A percentile compares a stretch with the other conserved stretches of the same genome.
Evolutionary conservation across 352 stramenopile species (phyloP).

Genomic region (Phytophthora uliginosa): DNA sequence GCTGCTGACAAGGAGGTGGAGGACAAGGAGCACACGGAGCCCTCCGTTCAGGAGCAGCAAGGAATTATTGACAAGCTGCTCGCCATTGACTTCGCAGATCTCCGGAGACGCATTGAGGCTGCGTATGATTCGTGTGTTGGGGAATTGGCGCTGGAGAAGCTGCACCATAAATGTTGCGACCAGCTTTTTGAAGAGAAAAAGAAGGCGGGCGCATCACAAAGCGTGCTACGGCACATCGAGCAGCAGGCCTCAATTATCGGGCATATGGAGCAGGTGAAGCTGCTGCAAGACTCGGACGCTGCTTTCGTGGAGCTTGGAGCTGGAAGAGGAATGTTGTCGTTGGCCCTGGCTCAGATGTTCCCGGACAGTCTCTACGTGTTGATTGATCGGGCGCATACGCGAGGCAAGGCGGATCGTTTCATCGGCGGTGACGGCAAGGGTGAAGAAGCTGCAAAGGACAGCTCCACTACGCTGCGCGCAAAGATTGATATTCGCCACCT

Average conservation of each 20-base stretch:
- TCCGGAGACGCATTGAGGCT: slow-evolving; percentile 57
- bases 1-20: neutral
- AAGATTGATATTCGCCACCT: slow-evolving; percentile 91
- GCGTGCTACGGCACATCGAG: slow-evolving; percentile 81
- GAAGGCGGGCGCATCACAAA: slow-evolving; percentile 62
- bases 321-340: slow-evolving; percentile 82
- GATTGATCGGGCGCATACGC: slow-evolving; percentile 77
- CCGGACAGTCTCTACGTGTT: slow-evolving; percentile 75
- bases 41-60: slow-evolving; percentile 59
- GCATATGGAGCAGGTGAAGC: slow-evolving; percentile 69
- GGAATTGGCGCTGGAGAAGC: slow-evolving; percentile 68
- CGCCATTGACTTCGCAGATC: slow-evolving; percentile 65
- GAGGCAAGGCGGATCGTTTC: slow-evolving; percentile 81
- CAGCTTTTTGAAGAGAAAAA: slow-evolving; percentile 74
- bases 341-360: slow-evolving; percentile 77
- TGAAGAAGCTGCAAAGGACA: slow-evolving; percentile 31
- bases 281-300: slow-evolving; percentile 54
- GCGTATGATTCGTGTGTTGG: slow-evolving; percentile 68
- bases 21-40: slow-evolving; percentile 44
- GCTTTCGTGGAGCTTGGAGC: slow-evolving; percentile 82
- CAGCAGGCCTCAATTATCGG: slow-evolving; percentile 87
- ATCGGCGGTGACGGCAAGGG: slow-evolving; percentile 52
- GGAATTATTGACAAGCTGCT: slow-evolving; percentile 81
- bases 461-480: slow-evolving; percentile 53
- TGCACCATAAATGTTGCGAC: slow-evolving; percentile 75